Conservation (phyloP, 371 early-diverging fungal genomes). For the Haplosporangium sp. region DNA sequence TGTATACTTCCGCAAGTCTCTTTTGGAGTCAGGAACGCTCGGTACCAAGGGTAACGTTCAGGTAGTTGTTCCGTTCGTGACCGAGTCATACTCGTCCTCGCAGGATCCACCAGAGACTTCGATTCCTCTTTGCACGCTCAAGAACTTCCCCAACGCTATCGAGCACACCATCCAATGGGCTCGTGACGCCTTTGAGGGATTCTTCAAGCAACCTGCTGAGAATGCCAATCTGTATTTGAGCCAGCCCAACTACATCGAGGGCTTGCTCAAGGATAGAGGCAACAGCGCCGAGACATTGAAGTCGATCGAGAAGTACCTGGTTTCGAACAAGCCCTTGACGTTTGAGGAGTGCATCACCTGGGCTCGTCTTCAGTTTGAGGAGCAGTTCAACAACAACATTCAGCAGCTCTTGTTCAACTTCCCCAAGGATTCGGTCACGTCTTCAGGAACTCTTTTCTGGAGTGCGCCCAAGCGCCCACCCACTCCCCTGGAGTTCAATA, state of each 20-base stretch:
- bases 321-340: conserved; percentile 79
- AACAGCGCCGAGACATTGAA: conserved; percentile 57
- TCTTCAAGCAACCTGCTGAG: conserved; percentile 93
- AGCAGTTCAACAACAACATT: conserved; percentile 92
- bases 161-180: conserved; percentile 99
- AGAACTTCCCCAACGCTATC: conserved; percentile 99
- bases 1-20: conserved; percentile 94
- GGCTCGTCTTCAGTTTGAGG: conserved; percentile 95
- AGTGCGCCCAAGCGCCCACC: conserved; percentile 99
- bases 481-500: conserved; percentile 83
- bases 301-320: conserved; percentile 70
- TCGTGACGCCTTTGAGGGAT: conserved; percentile 96
- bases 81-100: conserved; percentile 99
- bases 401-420: conserved; percentile 95
- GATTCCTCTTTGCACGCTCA: conserved; percentile 99
- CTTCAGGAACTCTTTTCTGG: conserved; percentile 98
- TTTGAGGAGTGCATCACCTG: conserved; percentile 94
- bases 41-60: conserved; percentile 99
- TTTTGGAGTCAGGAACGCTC: conserved; percentile 99
- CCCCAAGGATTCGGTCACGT: conserved; percentile 94
- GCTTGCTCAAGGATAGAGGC: conserved; percentile 82
- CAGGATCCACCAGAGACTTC: conserved; percentile 99
- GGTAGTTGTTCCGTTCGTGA: conserved; percentile 93
- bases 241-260: conserved; percentile 84
- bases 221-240: conserved; percentile 93